Evolutionary conservation across 768 basidiomycete genomes (phyloP).

Genomic region (Suillus hirtellus): DNA sequence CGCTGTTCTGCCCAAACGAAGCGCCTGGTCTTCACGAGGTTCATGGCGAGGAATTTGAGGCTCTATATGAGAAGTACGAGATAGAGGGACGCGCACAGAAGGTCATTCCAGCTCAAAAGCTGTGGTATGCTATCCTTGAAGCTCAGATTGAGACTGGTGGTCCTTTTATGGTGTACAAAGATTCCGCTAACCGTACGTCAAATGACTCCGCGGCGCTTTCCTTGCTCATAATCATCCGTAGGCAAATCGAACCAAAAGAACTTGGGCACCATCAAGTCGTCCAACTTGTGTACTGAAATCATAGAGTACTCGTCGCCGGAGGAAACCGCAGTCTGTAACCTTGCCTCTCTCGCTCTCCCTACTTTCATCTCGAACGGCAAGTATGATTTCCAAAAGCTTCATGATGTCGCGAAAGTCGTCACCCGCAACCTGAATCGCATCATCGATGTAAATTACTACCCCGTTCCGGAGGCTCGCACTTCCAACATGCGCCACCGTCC

Average conservation of each 20-base stretch:
- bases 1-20: constrained; percentile 97
- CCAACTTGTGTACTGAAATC: constrained; percentile 98
- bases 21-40: constrained; percentile 89
- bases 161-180: constrained; percentile 99
- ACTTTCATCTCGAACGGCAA: constrained; percentile 79
- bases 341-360: constrained; percentile 94
- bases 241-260: constrained; percentile 99
- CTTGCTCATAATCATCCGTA: constrained; percentile 30
- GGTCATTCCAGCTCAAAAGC: constrained; percentile 89
- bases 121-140: constrained; percentile 97
- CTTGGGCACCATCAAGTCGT: constrained; percentile 98
- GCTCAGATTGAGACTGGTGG: constrained; percentile 97
- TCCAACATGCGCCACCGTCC: constrained; percentile 98
- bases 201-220: constrained; percentile 1
- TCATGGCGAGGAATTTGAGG: constrained; percentile 87
- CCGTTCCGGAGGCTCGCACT: constrained; percentile 83
- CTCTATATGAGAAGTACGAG: constrained; percentile 84
- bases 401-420: constrained; percentile 92
- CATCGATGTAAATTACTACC: constrained; percentile 96
- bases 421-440: constrained; percentile 90
- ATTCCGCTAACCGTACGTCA: constrained; percentile 82
- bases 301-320: constrained; percentile 98
- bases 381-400: constrained; percentile 95
- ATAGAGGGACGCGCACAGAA: constrained; percentile 84
- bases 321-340: constrained; percentile 97